These are phyloP conservation scores for Clarireedia homoeocarpa DNA, from an alignment of 2,329 filamentous ascomycete genomes.

Conservation along the genomic window DNA sequence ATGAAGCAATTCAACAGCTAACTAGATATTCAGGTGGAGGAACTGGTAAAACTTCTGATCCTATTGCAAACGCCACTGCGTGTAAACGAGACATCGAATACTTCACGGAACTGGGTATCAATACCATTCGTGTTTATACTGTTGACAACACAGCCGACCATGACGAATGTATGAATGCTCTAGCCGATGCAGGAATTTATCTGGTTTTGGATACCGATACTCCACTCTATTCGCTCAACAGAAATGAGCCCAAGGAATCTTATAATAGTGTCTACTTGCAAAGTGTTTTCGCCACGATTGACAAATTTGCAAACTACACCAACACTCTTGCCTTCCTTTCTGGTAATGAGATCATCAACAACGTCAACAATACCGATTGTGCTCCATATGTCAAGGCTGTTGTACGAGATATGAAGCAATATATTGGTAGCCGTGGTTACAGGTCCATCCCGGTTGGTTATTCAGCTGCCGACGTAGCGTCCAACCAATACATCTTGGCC, in stretches of 20 bases:
- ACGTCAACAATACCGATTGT: slow-evolving; percentile 40
- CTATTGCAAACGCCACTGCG: slow-evolving; percentile 49
- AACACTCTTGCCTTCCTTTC: slow-evolving; percentile 61
- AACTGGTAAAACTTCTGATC: slow-evolving; percentile 52
- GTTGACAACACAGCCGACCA: slow-evolving; percentile 63
- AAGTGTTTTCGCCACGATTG: slow-evolving; percentile 63
- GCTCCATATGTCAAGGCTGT: slow-evolving; percentile 52
- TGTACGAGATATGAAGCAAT: slow-evolving; percentile 49
- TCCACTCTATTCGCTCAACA: slow-evolving; percentile 61
- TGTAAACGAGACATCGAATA: slow-evolving; percentile 59
- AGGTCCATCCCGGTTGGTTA: slow-evolving; percentile 49
- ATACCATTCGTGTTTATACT: slow-evolving; percentile 66
- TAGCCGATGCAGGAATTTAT: slow-evolving; percentile 66
- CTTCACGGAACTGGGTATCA: slow-evolving; percentile 62
- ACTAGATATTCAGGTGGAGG: slow-evolving; percentile 13
- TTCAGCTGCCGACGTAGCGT: slow-evolving; percentile 57
- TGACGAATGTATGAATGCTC: slow-evolving; percentile 59
- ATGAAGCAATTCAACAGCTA: not conserved
- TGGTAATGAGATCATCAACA: slow-evolving; percentile 53
- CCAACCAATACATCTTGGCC: slow-evolving; percentile 61
- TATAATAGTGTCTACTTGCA: slow-evolving; percentile 67
- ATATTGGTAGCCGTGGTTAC: slow-evolving; percentile 40
- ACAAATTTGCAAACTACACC: slow-evolving; percentile 57
- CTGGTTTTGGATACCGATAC: slow-evolving; percentile 65
- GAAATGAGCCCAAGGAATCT: slow-evolving; percentile 47